Conservation (phyloP, 106 monocot genomes). For the Vanilla planifolia region DNA sequence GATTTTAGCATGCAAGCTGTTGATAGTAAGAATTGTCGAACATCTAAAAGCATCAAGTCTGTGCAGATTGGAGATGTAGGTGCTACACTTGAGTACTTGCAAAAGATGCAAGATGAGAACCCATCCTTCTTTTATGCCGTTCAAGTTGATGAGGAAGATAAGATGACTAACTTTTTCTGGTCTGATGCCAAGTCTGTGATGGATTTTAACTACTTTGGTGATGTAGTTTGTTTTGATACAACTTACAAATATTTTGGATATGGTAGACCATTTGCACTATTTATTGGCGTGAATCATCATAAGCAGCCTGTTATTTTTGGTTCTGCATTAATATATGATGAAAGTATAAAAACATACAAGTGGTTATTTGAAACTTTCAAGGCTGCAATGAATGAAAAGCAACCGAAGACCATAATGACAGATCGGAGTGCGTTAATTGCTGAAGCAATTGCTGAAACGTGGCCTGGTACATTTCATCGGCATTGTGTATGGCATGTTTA, state of each 20-base stretch:
- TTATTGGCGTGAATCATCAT: constrained; percentile 69
- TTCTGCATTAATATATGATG: constrained; percentile 59
- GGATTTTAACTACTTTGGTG: constrained; percentile 62
- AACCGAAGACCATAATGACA: constrained; percentile 62
- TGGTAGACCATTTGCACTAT: constrained; percentile 48
- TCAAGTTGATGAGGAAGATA: constrained; percentile 48
- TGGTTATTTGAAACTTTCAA: constrained; percentile 74
- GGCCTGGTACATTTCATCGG: constrained; percentile 40
- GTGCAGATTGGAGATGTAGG: constrained; percentile 48
- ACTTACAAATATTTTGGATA: constrained; percentile 37
- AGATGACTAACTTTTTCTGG: constrained; percentile 57
- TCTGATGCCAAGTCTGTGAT: constrained; percentile 58
- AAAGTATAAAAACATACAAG: constrained; percentile 36
- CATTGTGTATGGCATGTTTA: constrained; percentile 76
- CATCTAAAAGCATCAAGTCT: constrained; percentile 27
- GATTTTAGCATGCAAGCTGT: not conserved
- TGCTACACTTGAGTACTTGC: constrained; percentile 49
- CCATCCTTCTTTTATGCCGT: constrained; percentile 60
- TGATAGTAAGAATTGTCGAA: constrained; percentile 20
- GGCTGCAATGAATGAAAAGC: constrained; percentile 44
- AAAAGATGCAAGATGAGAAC: constrained; percentile 51
- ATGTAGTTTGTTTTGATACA: constrained; percentile 71
- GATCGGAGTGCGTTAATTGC: constrained; percentile 29
- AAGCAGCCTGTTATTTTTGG: constrained; percentile 64
- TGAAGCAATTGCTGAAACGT: constrained; percentile 33